These are phyloP conservation scores for Thalassiosira allenii DNA, from an alignment of 352 stramenopile species.

Conservation along the genomic window DNA sequence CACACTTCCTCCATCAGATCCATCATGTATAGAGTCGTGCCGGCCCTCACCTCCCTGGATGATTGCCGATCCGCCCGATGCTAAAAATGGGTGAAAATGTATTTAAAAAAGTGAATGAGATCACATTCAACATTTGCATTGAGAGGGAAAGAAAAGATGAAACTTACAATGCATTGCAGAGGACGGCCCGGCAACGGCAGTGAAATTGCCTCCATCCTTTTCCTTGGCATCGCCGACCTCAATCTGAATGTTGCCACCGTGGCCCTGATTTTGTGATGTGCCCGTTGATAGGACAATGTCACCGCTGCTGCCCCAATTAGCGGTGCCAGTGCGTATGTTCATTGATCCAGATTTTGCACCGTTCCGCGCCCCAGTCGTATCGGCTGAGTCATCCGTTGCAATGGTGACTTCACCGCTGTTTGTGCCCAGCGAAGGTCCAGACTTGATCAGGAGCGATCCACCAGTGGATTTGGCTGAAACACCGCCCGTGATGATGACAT, in stretches of 20 bases:
- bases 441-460: slow-evolving; percentile 56
- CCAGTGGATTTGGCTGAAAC: slow-evolving; percentile 38
- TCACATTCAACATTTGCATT: no score
- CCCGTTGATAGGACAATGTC: slow-evolving; percentile 60
- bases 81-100: neutral
- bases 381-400: slow-evolving; percentile 57
- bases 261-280: slow-evolving; percentile 1
- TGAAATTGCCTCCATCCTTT: slow-evolving; percentile 46
- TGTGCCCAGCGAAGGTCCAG: slow-evolving; percentile 40
- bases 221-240: slow-evolving; percentile 32
- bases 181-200: slow-evolving; percentile 22
- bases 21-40: slow-evolving; percentile 46
- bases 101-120: no score
- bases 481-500: slow-evolving; percentile 51
- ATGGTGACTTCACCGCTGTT: slow-evolving; percentile 62
- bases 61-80: slow-evolving; percentile 26
- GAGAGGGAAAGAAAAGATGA: neutral
- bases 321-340: slow-evolving; percentile 47
- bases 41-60: slow-evolving; percentile 35
- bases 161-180: slow-evolving; percentile 34
- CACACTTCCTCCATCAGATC: slow-evolving; percentile 35
- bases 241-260: slow-evolving; percentile 41
- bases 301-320: slow-evolving; percentile 58
- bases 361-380: neutral
- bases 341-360: slow-evolving; percentile 51